Evolutionary conservation across 2,329 filamentous ascomycete genomes (phyloP), one percentile per base, ranked within the genome.

Genomic region (Knufia petricola): DNA sequence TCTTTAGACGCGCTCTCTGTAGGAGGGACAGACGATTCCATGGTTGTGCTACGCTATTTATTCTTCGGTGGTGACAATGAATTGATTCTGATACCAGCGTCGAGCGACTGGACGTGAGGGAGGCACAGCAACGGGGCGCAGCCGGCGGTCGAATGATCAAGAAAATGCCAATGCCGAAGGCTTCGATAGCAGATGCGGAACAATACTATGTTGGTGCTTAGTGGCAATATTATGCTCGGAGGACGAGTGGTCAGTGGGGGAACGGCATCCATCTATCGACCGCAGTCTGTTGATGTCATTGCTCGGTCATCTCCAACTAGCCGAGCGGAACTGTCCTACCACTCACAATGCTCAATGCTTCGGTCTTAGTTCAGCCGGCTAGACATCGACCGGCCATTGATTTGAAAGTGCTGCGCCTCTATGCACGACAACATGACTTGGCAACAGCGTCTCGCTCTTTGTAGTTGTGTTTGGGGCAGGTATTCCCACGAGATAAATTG

Each of bases 111-210:
- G 24, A 23, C 7, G 24, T 24, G 4, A 28, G 6, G 15, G 32
- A 39, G 44, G 44, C 44, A 28, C 32, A 39, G 44, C 19, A 38
- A 39, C 23, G 44, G 17, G 44, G 32, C 44, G 44, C 32, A 47
- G 21, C 24, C 4, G 17, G 15, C 21, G 19, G 24, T 12, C 9
- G 37, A 40, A 24, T 6, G 21, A 21, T 40, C 4, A 17, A n/a
- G 37, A 4, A 40, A 24, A 6, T 20, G 21, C 21, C 6, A 36
- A 24, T 40, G n/a, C 19, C 37, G 21, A 40, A 4, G 37, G 37
- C 37, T 21, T 40, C 21, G 32, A n/a, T 36, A 7, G 6, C 32
- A 21, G 17, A 17, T 23, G 9, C 4, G 15, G 37, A 40, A n/a
- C 21, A 9, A 20, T 40, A 21, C n/a, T 21, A 9, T 40, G 21